Conservation (phyloP, 2,329 filamentous ascomycete species). For the Fusarium sp. region DNA sequence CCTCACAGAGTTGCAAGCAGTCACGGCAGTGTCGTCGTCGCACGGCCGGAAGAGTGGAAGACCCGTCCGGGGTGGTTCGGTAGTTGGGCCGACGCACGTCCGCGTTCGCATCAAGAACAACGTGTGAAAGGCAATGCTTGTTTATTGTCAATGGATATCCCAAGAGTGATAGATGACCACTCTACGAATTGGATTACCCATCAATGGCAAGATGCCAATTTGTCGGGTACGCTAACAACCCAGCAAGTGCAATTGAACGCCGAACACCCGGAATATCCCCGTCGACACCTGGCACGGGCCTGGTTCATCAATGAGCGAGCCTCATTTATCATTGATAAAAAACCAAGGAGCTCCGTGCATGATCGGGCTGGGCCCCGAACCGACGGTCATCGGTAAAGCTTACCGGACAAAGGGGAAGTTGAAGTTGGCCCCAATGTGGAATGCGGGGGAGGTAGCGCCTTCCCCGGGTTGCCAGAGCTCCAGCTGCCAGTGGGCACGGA, state of each 20-base stretch:
- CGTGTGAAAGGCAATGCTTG: not conserved
- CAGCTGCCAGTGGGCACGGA: slow-evolving; percentile 12
- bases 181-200: not conserved
- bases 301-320: slow-evolving; percentile 1
- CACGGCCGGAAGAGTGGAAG: not conserved
- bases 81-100: slow-evolving; percentile 1
- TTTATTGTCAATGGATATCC: not conserved
- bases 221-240: slow-evolving; percentile 5
- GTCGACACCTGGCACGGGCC: not conserved
- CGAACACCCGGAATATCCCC: slow-evolving; percentile 35
- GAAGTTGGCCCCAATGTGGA: not conserved
- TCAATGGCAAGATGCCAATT: not conserved
- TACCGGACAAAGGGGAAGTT: slow-evolving; percentile 28
- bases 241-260: slow-evolving; percentile 9
- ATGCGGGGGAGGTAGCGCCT: slow-evolving; percentile 22
- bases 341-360: not conserved
- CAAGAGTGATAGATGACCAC: not conserved
- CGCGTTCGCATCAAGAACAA: not conserved
- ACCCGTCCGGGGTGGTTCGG: not conserved
- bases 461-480: slow-evolving; percentile 3
- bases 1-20: not conserved
- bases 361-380: slow-evolving; percentile 23
- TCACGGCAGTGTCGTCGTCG: not conserved
- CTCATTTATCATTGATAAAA: not conserved
- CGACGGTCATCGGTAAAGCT: slow-evolving; percentile 19